These are phyloP conservation scores for Cutaneotrichosporon sp. DNA, from an alignment of 1,284 basidiomycete genomes.

Conservation along the genomic window DNA sequence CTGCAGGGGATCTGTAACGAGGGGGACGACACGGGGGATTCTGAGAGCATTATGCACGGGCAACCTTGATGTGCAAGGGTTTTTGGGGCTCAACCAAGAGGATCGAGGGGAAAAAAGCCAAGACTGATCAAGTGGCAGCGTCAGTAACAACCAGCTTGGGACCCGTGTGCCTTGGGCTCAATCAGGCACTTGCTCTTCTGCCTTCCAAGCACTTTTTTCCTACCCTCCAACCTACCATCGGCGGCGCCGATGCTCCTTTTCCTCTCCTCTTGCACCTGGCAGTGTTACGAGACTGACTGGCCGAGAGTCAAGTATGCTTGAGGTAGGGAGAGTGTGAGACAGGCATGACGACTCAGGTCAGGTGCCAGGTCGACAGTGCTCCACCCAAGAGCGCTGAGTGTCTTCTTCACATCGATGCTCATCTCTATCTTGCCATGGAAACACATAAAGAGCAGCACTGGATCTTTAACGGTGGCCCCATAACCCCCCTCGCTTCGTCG, in stretches of 20 bases:
- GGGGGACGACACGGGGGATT: no score
- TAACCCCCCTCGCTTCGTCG: background rate
- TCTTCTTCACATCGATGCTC: background rate
- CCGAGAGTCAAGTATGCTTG: background rate
- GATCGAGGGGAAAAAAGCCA: no score
- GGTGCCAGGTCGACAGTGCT: background rate
- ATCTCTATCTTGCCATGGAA: background rate
- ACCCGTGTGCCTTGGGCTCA: background rate
- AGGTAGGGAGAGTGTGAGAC: no score
- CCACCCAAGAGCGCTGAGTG: no score
- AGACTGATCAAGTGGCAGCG: no score
- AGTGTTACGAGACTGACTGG: background rate
- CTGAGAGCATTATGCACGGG: no score
- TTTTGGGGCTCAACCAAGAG: no score
- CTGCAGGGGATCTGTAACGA: no score
- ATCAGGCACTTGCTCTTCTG: background rate
- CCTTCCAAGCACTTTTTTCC: no score
- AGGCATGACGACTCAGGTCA: background rate
- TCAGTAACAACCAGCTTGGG: no score
- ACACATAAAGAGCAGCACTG: background rate
- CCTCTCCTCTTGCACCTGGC: no score
- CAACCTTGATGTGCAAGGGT: background rate
- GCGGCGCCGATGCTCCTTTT: background rate
- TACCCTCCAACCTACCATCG: background rate
- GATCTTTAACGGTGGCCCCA: background rate